phyloP scores from a whole-genome alignment of 768 basidiomycete genomes.

The Suillus brevipes region DNA sequence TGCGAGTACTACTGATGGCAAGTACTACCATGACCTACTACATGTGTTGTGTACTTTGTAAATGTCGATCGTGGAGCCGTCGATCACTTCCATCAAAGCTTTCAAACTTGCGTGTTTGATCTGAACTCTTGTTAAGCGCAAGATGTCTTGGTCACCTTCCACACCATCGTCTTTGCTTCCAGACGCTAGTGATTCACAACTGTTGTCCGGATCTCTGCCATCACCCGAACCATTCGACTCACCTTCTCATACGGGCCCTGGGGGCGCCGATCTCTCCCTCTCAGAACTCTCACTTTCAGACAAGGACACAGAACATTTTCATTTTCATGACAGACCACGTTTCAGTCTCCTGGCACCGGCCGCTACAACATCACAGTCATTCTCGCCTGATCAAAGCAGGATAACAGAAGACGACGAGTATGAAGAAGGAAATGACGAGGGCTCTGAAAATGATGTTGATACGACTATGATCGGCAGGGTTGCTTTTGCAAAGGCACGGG shows the following conservation, averaged over 20 bases:
- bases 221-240: slow-evolving; percentile 32
- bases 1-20: neutral
- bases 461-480: slow-evolving; percentile 26
- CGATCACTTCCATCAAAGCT: neutral
- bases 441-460: slow-evolving; percentile 10
- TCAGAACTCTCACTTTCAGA: slow-evolving; percentile 55
- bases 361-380: slow-evolving; percentile 14
- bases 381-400: slow-evolving; percentile 24
- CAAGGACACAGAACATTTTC: slow-evolving; percentile 16
- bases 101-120: no score
- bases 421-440: slow-evolving; percentile 16
- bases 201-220: slow-evolving; percentile 50
- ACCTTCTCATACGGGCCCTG: slow-evolving; percentile 40
- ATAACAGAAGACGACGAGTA: slow-evolving; percentile 27
- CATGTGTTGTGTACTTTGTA: neutral
- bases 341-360: slow-evolving; percentile 35
- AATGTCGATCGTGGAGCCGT: neutral
- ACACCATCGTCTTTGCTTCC: slow-evolving; percentile 31
- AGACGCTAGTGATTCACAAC: slow-evolving; percentile 35
- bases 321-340: slow-evolving; percentile 30
- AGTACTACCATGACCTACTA: neutral
- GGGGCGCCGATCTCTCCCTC: slow-evolving; percentile 54
- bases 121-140: neutral
- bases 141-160: slow-evolving; percentile 33
- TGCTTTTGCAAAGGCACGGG: slow-evolving; percentile 42